phyloP scores from a whole-genome alignment of 2,329 filamentous ascomycete genomes.

The Aspergillus costaricaensis region DNA sequence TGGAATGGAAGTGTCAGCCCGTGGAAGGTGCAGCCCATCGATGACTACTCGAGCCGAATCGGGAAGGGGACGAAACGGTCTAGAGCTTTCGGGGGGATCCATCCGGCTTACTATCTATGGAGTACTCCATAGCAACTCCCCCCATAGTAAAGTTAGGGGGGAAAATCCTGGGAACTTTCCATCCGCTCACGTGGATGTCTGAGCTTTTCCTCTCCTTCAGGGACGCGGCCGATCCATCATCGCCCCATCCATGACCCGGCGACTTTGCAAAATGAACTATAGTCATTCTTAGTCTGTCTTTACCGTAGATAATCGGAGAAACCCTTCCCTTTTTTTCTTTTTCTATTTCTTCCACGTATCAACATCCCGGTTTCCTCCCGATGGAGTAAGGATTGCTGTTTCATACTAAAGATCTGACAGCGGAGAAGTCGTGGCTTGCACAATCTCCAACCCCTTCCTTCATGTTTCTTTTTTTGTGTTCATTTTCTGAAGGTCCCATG shows the following conservation, averaged over 20 bases:
- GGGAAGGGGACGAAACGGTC: slow-evolving; percentile 2
- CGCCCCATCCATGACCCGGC: slow-evolving; percentile 4
- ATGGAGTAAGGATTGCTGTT: slow-evolving; percentile 9
- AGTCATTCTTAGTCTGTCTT: neutral
- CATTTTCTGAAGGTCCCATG: slow-evolving; percentile 30
- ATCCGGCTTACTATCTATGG: neutral
- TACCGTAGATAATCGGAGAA: no score
- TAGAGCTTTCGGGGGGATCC: slow-evolving; percentile 4
- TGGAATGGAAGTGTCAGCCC: slow-evolving; percentile 1
- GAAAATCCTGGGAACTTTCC: no score
- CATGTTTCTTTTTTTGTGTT: slow-evolving; percentile 8
- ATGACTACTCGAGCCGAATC: neutral
- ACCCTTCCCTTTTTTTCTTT: no score
- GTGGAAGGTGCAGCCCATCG: neutral
- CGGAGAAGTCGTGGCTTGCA: slow-evolving; percentile 13
- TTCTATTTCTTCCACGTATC: neutral
- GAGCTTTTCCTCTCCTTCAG: slow-evolving; percentile 11
- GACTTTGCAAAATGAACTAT: neutral
- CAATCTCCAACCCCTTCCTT: slow-evolving; percentile 1
- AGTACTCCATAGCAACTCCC: no score
- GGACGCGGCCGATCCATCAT: slow-evolving; percentile 4
- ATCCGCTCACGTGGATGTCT: slow-evolving; percentile 14
- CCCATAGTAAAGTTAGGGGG: neutral
- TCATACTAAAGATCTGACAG: slow-evolving; percentile 27
- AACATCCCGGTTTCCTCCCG: neutral